These are phyloP conservation scores for Neospermospora avenae DNA, from an alignment of 2,329 filamentous ascomycete genomes.

Conservation along the genomic window DNA sequence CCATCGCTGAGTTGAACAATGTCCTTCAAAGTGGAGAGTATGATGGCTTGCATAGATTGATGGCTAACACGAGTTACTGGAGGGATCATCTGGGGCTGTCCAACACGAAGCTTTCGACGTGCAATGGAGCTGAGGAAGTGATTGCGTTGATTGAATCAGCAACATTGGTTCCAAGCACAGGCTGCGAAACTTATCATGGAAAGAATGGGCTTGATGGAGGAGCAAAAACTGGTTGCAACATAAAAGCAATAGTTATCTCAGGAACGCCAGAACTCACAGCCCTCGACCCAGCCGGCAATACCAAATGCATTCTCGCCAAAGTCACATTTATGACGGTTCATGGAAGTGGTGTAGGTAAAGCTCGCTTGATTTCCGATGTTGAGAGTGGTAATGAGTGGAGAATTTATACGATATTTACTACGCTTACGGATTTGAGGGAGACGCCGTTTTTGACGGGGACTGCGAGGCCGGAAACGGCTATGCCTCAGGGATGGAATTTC, in stretches of 20 bases:
- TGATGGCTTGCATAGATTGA: neutral
- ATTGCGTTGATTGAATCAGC: neutral
- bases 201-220: neutral
- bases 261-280: neutral
- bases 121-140: neutral
- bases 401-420: slow-evolving; percentile 60
- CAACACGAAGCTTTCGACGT: neutral
- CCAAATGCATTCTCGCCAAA: slow-evolving; percentile 53
- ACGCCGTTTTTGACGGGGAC: slow-evolving; percentile 38
- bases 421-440: slow-evolving; percentile 49
- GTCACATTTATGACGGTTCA: slow-evolving; percentile 48
- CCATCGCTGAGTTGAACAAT: neutral
- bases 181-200: no score
- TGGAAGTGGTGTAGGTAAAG: slow-evolving; percentile 53
- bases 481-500: slow-evolving; percentile 54
- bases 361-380: slow-evolving; percentile 43
- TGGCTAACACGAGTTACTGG: slow-evolving; percentile 1
- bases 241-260: neutral
- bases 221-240: neutral
- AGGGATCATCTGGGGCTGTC: slow-evolving; percentile 3
- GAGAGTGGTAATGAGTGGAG: slow-evolving; percentile 46
- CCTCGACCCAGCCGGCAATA: slow-evolving; percentile 39
- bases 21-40: neutral
- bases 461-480: slow-evolving; percentile 40
- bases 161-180: neutral